These are phyloP conservation scores for Lactuca sativa DNA, from an alignment of 129 eudicot species.

Conservation along the genomic window DNA sequence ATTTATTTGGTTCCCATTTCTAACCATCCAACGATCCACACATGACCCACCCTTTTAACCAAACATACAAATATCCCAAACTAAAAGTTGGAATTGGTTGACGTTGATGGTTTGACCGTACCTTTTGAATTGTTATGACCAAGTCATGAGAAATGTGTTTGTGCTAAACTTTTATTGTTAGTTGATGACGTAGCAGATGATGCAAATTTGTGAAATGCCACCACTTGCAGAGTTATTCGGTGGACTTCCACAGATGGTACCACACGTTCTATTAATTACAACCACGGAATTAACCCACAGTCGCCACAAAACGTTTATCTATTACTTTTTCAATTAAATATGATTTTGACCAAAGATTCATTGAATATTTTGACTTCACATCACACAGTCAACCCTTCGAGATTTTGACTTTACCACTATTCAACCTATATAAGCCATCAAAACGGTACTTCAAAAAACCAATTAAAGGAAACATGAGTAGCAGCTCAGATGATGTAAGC, in stretches of 20 bases:
- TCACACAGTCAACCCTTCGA: background rate
- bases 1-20: too few species aligned
- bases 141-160: constrained; percentile 22
- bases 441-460: background rate
- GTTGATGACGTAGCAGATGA: constrained; percentile 34
- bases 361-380: constrained; percentile 31
- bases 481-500: constrained; percentile 46
- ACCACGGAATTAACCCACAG: constrained; percentile 4
- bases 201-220: constrained; percentile 14
- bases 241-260: constrained; percentile 28
- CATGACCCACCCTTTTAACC: too few species aligned
- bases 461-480: constrained; percentile 34
- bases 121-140: constrained; percentile 26
- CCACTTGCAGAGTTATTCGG: constrained; percentile 25
- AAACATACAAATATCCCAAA: too few species aligned
- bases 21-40: too few species aligned
- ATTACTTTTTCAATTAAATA: background rate
- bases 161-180: constrained; percentile 8
- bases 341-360: constrained; percentile 28
- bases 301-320: background rate
- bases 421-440: constrained; percentile 47
- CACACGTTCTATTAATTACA: constrained; percentile 11
- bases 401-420: constrained; percentile 23
- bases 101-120: constrained; percentile 22
- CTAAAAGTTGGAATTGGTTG: background rate